phyloP scores from a whole-genome alignment of 2,329 filamentous ascomycete species.

The Hypoxylon sp. region DNA sequence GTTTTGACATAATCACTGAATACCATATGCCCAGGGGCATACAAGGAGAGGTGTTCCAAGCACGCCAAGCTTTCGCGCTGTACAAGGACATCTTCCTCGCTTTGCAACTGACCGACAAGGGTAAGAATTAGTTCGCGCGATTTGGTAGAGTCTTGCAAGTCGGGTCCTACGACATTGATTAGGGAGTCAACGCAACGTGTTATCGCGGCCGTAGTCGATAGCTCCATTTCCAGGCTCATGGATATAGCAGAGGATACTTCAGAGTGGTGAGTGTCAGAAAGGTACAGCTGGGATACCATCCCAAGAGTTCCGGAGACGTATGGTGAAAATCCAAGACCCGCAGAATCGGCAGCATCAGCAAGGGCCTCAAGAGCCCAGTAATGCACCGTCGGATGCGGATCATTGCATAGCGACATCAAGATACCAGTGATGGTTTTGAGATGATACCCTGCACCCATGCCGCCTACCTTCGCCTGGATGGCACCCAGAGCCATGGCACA shows the following conservation, averaged over 20 bases:
- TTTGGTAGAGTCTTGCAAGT: constrained; percentile 91
- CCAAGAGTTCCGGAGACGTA: constrained; percentile 92
- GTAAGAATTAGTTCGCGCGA: constrained; percentile 92
- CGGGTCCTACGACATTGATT: constrained; percentile 95
- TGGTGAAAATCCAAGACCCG: constrained; percentile 89
- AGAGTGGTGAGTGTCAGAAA: constrained; percentile 89
- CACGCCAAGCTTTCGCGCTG: constrained; percentile 84
- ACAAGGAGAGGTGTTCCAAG: constrained; percentile 90
- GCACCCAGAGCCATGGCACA: constrained; percentile 93
- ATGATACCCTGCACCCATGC: constrained; percentile 97
- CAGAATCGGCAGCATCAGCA: constrained; percentile 87
- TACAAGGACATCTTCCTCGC: constrained; percentile 77
- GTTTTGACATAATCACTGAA: constrained; percentile 86
- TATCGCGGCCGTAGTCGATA: constrained; percentile 84
- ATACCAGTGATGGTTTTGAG: constrained; percentile 98
- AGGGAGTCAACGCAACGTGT: constrained; percentile 92
- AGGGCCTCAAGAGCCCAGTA: constrained; percentile 96
- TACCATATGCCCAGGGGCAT: constrained; percentile 88
- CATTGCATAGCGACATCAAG: constrained; percentile 96
- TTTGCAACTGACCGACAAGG: constrained; percentile 83
- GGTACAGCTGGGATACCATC: constrained; percentile 93
- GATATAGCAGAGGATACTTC: constrained; percentile 83
- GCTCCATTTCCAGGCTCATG: constrained; percentile 90
- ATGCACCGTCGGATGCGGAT: constrained; percentile 94
- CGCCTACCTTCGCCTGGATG: constrained; percentile 94